A percentile compares a stretch with the other conserved stretches of the same genome.
Conservation (phyloP, 345 rosid species). For the Psidium friedrichsthalianum region DNA sequence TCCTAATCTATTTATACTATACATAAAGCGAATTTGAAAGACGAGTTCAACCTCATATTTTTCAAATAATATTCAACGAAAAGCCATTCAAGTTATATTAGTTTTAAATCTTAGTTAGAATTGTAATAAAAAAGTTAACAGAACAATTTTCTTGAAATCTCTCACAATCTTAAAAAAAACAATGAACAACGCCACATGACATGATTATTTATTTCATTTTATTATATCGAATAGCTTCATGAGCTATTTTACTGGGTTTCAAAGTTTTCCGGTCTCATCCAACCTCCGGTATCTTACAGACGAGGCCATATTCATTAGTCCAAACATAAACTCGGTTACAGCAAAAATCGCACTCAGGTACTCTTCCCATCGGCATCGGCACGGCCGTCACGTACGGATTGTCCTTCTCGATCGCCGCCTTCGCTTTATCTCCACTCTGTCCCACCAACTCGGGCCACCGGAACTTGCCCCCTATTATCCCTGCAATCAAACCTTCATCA, state of each 20-base stretch:
- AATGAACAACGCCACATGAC: neutral
- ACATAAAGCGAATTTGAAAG: neutral
- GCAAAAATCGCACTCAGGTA: neutral
- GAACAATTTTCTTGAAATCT: neutral
- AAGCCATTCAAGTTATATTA: neutral
- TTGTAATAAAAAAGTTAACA: neutral
- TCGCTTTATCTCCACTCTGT: neutral
- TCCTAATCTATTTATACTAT: neutral
- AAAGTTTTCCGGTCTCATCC: neutral
- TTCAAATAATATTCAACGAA: neutral
- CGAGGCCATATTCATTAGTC: neutral
- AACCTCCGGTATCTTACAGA: neutral
- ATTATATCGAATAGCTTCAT: neutral
- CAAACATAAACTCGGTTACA: neutral
- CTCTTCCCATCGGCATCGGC: neutral
- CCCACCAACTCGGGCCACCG: neutral
- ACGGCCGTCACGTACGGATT: neutral
- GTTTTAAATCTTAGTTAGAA: neutral
- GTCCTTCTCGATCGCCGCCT: neutral
- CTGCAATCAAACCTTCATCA: neutral
- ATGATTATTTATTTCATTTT: neutral
- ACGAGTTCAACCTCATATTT: neutral
- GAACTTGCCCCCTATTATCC: neutral
- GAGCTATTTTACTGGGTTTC: neutral
- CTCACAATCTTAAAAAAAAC: neutral